Conservation (phyloP, 257 asterid genomes). For the Marsdenia floribunda region DNA sequence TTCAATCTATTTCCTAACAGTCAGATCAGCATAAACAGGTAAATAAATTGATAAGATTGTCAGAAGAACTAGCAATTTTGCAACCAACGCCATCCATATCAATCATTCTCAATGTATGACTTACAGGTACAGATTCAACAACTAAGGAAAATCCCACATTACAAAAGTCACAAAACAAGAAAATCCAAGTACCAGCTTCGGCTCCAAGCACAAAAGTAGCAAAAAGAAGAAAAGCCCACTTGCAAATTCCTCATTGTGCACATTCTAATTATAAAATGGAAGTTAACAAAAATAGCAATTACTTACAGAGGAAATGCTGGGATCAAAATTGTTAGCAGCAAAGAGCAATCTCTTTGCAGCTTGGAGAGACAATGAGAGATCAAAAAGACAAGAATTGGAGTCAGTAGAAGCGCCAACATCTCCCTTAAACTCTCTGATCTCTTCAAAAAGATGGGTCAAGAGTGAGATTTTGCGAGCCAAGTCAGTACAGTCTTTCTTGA, state of each 20-base stretch:
- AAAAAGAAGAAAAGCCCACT: not conserved
- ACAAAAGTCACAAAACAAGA: constrained; percentile 3
- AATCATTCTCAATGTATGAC: not conserved
- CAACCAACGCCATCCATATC: not conserved
- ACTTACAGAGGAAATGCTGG: constrained; percentile 31
- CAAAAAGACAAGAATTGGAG: constrained; percentile 42
- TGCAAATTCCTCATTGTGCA: not conserved
- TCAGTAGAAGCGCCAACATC: constrained; percentile 34
- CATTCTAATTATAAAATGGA: not conserved
- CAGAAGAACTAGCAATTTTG: not conserved
- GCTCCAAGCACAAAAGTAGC: not conserved
- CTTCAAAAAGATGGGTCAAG: constrained; percentile 75
- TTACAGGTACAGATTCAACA: not conserved
- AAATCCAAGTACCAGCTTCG: not conserved
- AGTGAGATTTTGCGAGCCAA: constrained; percentile 72
- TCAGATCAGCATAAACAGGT: not conserved
- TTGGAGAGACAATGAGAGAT: constrained; percentile 40
- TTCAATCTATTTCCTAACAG: not conserved
- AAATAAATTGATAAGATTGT: not conserved
- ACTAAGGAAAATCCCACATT: not conserved
- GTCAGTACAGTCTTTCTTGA: constrained; percentile 82
- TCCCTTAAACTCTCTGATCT: constrained; percentile 57
- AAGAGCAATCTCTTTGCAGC: constrained; percentile 35
- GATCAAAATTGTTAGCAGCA: constrained; percentile 30
- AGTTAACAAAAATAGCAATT: not conserved